Conservation (phyloP, 2,329 filamentous ascomycete species). For the Penicillium sp. region DNA sequence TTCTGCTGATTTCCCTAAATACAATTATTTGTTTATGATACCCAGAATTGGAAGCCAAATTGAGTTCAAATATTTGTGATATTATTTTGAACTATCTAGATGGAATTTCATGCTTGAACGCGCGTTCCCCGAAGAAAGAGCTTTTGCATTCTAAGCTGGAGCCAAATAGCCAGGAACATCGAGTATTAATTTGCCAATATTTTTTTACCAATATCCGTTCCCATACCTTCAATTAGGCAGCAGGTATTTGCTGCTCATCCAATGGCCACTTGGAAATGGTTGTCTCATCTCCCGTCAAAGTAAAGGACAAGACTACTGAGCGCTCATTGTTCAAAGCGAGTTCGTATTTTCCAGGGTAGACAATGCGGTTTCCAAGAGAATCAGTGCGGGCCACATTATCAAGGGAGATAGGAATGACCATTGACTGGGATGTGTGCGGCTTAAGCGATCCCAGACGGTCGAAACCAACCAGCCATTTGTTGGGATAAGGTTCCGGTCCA, state of each 20-base stretch:
- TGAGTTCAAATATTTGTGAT: background rate
- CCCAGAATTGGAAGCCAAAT: background rate
- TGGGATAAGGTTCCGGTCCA: constrained; percentile 43
- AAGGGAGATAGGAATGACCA: constrained; percentile 39
- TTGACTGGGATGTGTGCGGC: constrained; percentile 23
- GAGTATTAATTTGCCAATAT: background rate
- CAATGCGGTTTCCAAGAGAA: constrained; percentile 37
- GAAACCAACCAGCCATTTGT: constrained; percentile 46
- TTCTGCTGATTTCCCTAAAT: background rate
- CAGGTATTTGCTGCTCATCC: constrained; percentile 23
- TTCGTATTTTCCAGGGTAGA: constrained; percentile 46
- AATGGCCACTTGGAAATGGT: constrained; percentile 38
- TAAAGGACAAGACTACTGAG: constrained; percentile 33
- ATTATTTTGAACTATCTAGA: background rate
- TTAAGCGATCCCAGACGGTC: constrained; percentile 32
- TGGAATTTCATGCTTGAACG: background rate
- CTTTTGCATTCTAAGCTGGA: background rate
- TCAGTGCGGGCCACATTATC: constrained; percentile 42
- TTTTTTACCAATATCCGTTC: background rate
- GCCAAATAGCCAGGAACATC: no score
- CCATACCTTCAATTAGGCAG: constrained; percentile 5
- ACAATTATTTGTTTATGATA: background rate
- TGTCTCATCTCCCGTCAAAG: constrained; percentile 33
- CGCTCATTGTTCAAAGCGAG: constrained; percentile 44
- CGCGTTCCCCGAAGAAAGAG: background rate